Evolutionary conservation across 2,329 filamentous ascomycete genomes (phyloP).

Genomic region (Scedosporium aurantiacum): DNA sequence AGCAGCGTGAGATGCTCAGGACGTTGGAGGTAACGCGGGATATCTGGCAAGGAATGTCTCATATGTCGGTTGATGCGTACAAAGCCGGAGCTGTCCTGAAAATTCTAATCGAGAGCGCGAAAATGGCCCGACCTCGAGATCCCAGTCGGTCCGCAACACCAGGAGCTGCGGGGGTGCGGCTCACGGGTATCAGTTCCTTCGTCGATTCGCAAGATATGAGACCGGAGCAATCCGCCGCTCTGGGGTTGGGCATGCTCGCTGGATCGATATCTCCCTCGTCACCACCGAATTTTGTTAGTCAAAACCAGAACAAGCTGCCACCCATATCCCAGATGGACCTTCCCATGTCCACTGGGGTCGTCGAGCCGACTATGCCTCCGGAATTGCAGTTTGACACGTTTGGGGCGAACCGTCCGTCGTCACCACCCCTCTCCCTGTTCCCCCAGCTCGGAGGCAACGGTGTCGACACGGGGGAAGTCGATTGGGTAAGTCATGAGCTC

Average conservation of each 20-base stretch:
- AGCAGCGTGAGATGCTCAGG: constrained; percentile 64
- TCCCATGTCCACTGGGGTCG: not conserved
- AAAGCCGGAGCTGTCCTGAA: constrained; percentile 75
- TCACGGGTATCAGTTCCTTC: not conserved
- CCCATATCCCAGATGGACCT: constrained; percentile 5
- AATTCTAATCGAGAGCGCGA: constrained; percentile 29
- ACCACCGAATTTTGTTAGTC: not conserved
- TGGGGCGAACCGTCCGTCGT: constrained; percentile 1
- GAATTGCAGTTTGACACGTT: constrained; percentile 4
- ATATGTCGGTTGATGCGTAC: constrained; percentile 77
- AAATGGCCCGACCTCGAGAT: not conserved
- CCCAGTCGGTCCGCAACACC: not conserved
- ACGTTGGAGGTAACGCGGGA: constrained; percentile 60
- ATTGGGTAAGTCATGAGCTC: constrained; percentile 38
- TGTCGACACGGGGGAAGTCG: constrained; percentile 39
- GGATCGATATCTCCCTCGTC: constrained; percentile 4
- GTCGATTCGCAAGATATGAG: constrained; percentile 1
- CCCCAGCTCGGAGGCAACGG: constrained; percentile 11
- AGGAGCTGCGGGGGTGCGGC: not conserved
- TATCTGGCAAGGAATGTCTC: constrained; percentile 71
- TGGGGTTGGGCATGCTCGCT: constrained; percentile 4
- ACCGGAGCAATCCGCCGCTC: constrained; percentile 4
- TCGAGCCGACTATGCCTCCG: not conserved
- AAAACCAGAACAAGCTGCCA: constrained; percentile 2
- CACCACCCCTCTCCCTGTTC: constrained; percentile 1